These are phyloP conservation scores for Canavalia gladiata DNA, from an alignment of 306 rosid genomes.

Conservation along the genomic window DNA sequence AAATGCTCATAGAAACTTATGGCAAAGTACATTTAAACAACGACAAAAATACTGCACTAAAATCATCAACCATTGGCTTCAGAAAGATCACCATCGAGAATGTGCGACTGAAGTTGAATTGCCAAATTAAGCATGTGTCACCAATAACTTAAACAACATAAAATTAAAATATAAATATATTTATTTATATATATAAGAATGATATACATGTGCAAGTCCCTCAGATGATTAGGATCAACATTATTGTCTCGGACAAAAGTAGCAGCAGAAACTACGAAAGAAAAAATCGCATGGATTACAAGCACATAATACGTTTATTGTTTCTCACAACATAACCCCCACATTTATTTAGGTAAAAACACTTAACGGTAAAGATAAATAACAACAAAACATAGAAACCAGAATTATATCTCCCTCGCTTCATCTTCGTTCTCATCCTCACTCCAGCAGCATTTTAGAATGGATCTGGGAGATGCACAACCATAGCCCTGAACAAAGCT, in stretches of 20 bases:
- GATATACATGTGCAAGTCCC: not conserved
- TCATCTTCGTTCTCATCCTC: slow-evolving; percentile 86
- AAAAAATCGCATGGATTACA: not conserved
- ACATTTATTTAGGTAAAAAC: slow-evolving; percentile 40
- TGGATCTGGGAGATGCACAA: slow-evolving; percentile 81
- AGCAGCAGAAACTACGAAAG: not conserved
- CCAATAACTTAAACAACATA: not conserved
- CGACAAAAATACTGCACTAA: too few species aligned
- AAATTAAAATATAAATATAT: not conserved
- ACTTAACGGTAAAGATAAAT: slow-evolving; percentile 1
- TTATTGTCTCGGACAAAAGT: too few species aligned
- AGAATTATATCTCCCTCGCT: slow-evolving; percentile 52
- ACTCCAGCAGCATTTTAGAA: slow-evolving; percentile 80
- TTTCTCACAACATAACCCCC: slow-evolving; percentile 54
- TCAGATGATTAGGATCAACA: not conserved
- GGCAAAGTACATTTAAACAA: too few species aligned
- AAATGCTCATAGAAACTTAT: too few species aligned
- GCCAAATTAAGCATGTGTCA: not conserved
- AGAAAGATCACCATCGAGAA: too few species aligned
- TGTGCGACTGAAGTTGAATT: too few species aligned
- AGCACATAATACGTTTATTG: slow-evolving; percentile 10
- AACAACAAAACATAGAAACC: slow-evolving; percentile 5
- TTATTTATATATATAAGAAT: not conserved
- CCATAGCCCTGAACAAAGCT: slow-evolving; percentile 58
- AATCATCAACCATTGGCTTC: too few species aligned